Base-by-base conservation (phyloP, 768 basidiomycete species). In the Naganishia onofrii region DNA sequence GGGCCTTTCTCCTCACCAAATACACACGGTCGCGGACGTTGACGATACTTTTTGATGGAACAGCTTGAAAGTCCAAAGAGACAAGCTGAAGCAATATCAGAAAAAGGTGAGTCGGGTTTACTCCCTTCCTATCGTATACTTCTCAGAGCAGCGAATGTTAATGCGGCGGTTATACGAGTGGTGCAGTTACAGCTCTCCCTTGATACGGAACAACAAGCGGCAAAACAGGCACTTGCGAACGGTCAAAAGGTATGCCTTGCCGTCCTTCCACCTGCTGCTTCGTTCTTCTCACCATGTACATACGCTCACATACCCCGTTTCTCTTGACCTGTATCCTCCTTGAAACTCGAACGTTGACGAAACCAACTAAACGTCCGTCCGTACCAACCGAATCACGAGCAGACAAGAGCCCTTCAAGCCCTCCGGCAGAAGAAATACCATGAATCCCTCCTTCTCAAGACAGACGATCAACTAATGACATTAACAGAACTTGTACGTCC, bases 41-140 rank as follows among this genome's bases (percentile, higher is more conserved):
- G 44, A 74, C 44, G 13, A 48, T 66, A 60, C 46, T 57, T 71
- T 71, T 70, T 17, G 17, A 21, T 13, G 1, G 46, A 60, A 32
- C n/a, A 97, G 95, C 79, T 86, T 99, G 74, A 98, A 99, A 82
- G 81, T 96, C 55, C 96, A 99, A 80, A 86, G 96, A 38, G 96
- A 99, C 82, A 97, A 94, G 81, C 83, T 99, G 71, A 90, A 87
- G 79, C 91, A 94, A 79, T 99, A 98, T 78, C 96, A 95, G 86
- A 92, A 88, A 84, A 89, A 89, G 86, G 95, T 91, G 69, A 32
- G 84, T 70, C 53, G 69, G 32, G 84, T 70, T 54, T 23, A 7
- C 15, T 42, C 42, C 6, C 28, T 38, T 36, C 29, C 19, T 55
- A 48, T 26, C 51, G 52, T 0, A 17, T 3, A 12, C 28, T 34